phyloP scores from a whole-genome alignment of 192 early-diverging fungal genomes.

The Entomortierella chlamydospora region DNA sequence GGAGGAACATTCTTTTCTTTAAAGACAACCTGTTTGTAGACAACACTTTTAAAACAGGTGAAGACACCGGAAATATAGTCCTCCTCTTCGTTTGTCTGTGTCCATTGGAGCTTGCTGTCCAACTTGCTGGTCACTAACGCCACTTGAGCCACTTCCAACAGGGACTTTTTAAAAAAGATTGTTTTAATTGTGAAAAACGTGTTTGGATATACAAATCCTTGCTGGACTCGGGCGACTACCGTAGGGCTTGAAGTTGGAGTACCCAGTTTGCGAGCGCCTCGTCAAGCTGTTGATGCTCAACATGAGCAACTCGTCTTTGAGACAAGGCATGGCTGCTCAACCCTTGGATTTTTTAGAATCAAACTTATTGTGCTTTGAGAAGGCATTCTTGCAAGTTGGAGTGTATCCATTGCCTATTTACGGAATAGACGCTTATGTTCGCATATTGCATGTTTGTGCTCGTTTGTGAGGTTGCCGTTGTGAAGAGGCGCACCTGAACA shows the following conservation, averaged over 20 bases:
- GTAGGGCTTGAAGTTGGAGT: not conserved
- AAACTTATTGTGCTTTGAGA: not conserved
- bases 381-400: not conserved
- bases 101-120: too few relatives aligned
- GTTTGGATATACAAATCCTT: too few relatives aligned
- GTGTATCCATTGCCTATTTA: not conserved
- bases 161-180: too few relatives aligned
- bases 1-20: too few relatives aligned
- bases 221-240: too few relatives aligned
- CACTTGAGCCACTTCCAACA: too few relatives aligned
- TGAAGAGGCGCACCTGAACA: not conserved
- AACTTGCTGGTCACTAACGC: too few relatives aligned
- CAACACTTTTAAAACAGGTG: too few relatives aligned
- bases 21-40: too few relatives aligned
- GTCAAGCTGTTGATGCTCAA: not conserved
- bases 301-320: not conserved
- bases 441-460: not conserved
- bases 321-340: not conserved
- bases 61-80: too few relatives aligned
- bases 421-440: not conserved
- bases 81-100: too few relatives aligned
- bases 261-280: not conserved
- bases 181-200: too few relatives aligned
- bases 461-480: not conserved
- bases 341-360: not conserved